These are phyloP conservation scores for Eurotiales sp. DNA, from an alignment of 2,329 filamentous ascomycete genomes.

Conservation along the genomic window DNA sequence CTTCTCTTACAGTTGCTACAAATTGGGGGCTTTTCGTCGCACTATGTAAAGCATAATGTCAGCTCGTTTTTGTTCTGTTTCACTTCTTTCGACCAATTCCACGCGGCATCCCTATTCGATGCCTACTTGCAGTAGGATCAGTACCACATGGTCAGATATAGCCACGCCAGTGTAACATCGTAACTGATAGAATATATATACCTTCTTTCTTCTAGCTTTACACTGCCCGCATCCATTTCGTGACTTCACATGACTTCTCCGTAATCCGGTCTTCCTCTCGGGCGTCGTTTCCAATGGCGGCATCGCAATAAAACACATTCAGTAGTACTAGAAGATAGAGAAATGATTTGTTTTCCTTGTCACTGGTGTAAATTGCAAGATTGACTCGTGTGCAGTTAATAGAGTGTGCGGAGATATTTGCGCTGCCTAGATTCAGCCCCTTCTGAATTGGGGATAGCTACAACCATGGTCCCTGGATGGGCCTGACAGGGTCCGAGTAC, in stretches of 20 bases:
- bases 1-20: constrained; percentile 13
- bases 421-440: constrained; percentile 9
- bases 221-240: constrained; percentile 13
- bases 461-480: no score
- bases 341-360: background rate
- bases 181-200: background rate
- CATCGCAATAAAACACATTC: background rate
- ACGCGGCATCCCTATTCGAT: no score
- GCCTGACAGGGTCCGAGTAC: no score
- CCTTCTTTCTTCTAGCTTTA: constrained; percentile 14
- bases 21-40: constrained; percentile 12
- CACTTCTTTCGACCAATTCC: constrained; percentile 1
- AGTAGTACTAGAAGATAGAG: background rate
- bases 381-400: no score
- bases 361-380: background rate
- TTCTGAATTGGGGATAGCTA: background rate
- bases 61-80: background rate
- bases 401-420: background rate
- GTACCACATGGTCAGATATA: no score
- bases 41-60: constrained; percentile 9
- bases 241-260: constrained; percentile 13
- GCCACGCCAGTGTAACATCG: background rate
- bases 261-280: constrained; percentile 9
- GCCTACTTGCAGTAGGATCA: no score
- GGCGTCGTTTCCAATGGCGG: background rate